phyloP scores from a whole-genome alignment of 768 basidiomycete genomes.

The Tylopilus sp. region DNA sequence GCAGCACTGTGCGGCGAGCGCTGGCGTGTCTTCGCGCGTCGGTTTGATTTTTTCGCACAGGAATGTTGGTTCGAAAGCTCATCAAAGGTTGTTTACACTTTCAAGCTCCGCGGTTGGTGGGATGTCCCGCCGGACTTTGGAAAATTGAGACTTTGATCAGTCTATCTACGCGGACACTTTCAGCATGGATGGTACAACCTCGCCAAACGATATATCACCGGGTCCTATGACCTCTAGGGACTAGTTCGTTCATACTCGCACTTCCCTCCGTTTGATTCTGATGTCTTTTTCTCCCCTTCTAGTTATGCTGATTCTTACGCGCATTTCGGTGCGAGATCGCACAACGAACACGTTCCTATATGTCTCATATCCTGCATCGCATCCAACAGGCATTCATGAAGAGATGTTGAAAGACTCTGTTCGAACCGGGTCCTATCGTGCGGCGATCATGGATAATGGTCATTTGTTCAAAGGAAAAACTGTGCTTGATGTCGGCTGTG shows the following conservation, averaged over 20 bases:
- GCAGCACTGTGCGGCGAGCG: too few relatives aligned
- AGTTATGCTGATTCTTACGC: constrained; percentile 97
- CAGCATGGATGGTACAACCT: constrained; percentile 31
- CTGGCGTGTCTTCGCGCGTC: too few relatives aligned
- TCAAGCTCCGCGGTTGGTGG: neutral
- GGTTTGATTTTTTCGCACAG: neutral
- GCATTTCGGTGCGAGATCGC: constrained; percentile 69
- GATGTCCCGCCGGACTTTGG: neutral
- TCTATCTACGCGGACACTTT: constrained; percentile 1
- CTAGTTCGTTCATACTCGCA: constrained; percentile 61
- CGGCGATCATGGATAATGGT: constrained; percentile 89
- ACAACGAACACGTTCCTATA: neutral
- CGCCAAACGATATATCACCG: constrained; percentile 21
- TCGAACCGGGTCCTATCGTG: constrained; percentile 91
- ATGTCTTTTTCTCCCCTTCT: constrained; percentile 36
- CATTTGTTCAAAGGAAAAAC: constrained; percentile 97
- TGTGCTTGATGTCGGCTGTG: constrained; percentile 97
- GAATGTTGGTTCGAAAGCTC: neutral
- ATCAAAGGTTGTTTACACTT: neutral
- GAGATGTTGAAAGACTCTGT: constrained; percentile 99
- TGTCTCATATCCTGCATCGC: constrained; percentile 5
- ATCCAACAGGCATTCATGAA: constrained; percentile 82
- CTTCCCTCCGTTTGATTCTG: constrained; percentile 33
- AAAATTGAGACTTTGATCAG: neutral
- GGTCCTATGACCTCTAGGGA: constrained; percentile 80